These are phyloP conservation scores for Salvia hispanica DNA, from an alignment of 257 asterid species.

Conservation along the genomic window DNA sequence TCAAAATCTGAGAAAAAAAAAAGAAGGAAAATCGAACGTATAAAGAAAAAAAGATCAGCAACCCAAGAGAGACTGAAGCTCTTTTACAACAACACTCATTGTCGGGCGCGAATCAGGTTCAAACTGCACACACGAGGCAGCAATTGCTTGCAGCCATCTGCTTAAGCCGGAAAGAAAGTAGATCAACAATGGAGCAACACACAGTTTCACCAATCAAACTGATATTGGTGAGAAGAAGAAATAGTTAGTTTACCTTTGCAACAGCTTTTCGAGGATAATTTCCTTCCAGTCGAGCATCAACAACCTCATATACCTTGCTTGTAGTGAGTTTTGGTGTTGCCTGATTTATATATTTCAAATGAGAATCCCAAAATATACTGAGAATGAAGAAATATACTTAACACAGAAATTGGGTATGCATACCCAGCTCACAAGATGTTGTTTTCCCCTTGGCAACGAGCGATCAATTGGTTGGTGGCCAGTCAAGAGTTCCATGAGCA, in stretches of 20 bases:
- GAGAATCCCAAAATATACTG: not conserved
- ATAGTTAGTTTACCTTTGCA: constrained; percentile 36
- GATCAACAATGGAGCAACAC: too few species aligned
- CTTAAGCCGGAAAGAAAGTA: not conserved
- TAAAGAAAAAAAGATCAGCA: too few species aligned
- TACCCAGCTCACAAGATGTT: constrained; percentile 41
- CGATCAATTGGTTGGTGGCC: constrained; percentile 34
- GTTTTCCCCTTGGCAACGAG: constrained; percentile 32
- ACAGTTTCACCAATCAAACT: not conserved
- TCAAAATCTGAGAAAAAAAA: too few species aligned
- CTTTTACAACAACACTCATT: too few species aligned
- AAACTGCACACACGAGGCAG: not conserved
- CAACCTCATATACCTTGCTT: constrained; percentile 47
- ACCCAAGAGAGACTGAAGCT: too few species aligned
- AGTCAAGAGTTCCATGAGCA: constrained; percentile 36
- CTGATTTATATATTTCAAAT: constrained; percentile 25
- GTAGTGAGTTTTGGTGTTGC: constrained; percentile 50
- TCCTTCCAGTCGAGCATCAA: constrained; percentile 47
- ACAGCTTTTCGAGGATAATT: constrained; percentile 55
- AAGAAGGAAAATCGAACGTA: too few species aligned
- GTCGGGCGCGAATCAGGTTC: too few species aligned
- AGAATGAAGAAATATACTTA: too few species aligned
- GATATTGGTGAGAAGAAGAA: constrained; percentile 21
- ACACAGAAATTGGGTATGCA: not conserved
- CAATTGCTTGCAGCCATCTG: not conserved